These are phyloP conservation scores for Mycena filopes DNA, from an alignment of 768 basidiomycete genomes.

Conservation along the genomic window DNA sequence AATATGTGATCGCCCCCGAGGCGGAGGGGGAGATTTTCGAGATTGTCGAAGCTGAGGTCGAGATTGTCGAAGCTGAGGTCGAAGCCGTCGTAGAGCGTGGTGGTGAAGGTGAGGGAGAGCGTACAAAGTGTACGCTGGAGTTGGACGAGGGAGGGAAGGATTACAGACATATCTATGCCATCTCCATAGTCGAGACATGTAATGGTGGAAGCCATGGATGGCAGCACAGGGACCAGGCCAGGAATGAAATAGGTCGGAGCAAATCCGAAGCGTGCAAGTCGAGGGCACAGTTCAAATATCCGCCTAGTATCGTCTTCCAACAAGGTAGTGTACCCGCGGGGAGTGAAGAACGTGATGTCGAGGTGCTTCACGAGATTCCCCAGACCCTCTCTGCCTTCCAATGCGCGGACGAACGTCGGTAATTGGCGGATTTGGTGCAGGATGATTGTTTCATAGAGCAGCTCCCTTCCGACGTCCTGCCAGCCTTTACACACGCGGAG, in stretches of 20 bases:
- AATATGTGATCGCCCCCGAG: too few species aligned
- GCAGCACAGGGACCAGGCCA: not conserved
- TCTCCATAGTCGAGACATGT: not conserved
- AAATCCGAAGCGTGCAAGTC: not conserved
- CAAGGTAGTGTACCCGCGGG: constrained; percentile 12
- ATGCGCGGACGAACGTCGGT: constrained; percentile 10
- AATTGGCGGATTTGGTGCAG: constrained; percentile 23
- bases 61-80: not conserved
- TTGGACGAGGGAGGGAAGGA: not conserved
- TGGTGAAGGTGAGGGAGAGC: not conserved
- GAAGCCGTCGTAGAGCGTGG: not conserved
- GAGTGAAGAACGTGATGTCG: constrained; percentile 13
- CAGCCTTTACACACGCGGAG: constrained; percentile 24
- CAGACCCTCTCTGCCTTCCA: constrained; percentile 16
- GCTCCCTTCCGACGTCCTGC: constrained; percentile 15
- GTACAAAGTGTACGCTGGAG: not conserved
- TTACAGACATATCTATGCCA: not conserved
- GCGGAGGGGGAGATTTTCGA: not conserved
- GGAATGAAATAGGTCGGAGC: not conserved
- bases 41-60: not conserved
- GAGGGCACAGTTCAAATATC: constrained; percentile 20
- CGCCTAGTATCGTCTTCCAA: constrained; percentile 1
- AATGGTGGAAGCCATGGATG: not conserved
- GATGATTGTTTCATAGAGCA: constrained; percentile 30
- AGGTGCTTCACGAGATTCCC: constrained; percentile 27